These are phyloP conservation scores for Coemansia sp. DNA, from an alignment of 192 early-diverging fungal species.

Conservation along the genomic window DNA sequence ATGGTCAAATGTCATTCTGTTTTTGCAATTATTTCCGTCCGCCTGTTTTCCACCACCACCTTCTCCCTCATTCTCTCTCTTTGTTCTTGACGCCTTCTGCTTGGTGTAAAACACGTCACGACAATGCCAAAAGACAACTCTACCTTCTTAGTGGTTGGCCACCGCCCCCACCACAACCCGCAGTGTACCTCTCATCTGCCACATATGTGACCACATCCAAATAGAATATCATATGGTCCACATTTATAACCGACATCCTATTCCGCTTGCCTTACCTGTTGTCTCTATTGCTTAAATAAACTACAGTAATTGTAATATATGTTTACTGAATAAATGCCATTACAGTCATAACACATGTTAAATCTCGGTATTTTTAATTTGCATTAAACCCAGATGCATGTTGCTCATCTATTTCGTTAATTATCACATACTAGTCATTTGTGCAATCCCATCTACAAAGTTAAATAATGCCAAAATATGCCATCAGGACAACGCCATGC, in stretches of 20 bases:
- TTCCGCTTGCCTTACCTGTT: not conserved
- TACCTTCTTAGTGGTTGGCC: conserved; percentile 1
- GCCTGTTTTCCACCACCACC: not conserved
- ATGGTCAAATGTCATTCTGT: conserved; percentile 9
- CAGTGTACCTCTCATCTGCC: conserved; percentile 4
- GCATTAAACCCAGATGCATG: not conserved
- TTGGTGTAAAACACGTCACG: conserved; percentile 8
- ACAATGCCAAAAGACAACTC: not conserved
- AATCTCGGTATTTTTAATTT: too few species aligned
- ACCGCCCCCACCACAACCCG: not conserved
- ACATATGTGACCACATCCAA: conserved; percentile 6
- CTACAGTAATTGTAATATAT: too few species aligned
- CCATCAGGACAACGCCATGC: not conserved
- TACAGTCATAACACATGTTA: too few species aligned
- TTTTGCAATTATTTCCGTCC: conserved; percentile 2
- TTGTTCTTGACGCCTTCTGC: not conserved
- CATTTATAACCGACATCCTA: conserved; percentile 9
- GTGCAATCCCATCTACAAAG: not conserved
- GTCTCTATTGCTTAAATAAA: not conserved
- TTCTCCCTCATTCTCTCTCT: not conserved
- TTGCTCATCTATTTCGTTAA: not conserved
- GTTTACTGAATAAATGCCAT: too few species aligned
- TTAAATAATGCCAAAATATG: not conserved
- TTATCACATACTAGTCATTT: not conserved
- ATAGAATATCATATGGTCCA: conserved; percentile 13